A percentile compares a stretch with the other conserved stretches of the same genome.
phyloP scores from a whole-genome alignment of 129 eudicot species.

The Smallanthus sonchifolius region DNA sequence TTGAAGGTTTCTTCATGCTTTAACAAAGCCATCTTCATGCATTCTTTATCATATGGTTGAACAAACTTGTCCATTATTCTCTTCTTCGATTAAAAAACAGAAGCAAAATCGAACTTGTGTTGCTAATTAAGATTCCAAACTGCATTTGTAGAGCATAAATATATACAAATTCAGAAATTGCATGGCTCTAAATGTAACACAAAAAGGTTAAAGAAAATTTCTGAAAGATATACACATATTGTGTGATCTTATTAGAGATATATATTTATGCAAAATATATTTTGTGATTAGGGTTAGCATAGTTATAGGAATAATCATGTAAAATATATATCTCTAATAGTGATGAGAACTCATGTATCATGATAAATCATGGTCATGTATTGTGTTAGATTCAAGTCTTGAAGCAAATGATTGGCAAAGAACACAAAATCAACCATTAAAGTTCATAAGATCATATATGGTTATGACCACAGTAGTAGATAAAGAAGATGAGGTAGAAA shows the following conservation, averaged over 20 bases:
- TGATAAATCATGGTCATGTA: constrained; percentile 19
- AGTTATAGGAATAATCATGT: no score
- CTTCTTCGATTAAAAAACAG: neutral
- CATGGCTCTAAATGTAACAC: constrained; percentile 29
- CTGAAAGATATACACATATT: no score
- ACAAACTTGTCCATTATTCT: constrained; percentile 60
- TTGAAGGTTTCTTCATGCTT: constrained; percentile 93
- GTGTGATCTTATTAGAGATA: no score
- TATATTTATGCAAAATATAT: no score
- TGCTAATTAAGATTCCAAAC: constrained; percentile 15
- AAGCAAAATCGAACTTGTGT: constrained; percentile 11
- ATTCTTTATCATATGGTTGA: constrained; percentile 70
- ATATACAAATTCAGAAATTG: constrained; percentile 23
- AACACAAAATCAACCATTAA: constrained; percentile 7
- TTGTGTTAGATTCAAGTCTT: neutral
- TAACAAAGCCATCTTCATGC: constrained; percentile 92
- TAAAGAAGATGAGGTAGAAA: neutral
- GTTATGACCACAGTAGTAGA: neutral
- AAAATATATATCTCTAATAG: no score
- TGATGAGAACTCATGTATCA: no score
- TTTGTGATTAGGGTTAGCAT: no score
- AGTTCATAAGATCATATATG: constrained; percentile 8
- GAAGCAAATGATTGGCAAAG: constrained; percentile 8
- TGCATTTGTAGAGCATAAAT: constrained; percentile 27
- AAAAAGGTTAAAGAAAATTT: constrained; percentile 20